Evolutionary conservation across 2,329 filamentous ascomycete species (phyloP).

Genomic region (Phyllosticta citrichinensis): DNA sequence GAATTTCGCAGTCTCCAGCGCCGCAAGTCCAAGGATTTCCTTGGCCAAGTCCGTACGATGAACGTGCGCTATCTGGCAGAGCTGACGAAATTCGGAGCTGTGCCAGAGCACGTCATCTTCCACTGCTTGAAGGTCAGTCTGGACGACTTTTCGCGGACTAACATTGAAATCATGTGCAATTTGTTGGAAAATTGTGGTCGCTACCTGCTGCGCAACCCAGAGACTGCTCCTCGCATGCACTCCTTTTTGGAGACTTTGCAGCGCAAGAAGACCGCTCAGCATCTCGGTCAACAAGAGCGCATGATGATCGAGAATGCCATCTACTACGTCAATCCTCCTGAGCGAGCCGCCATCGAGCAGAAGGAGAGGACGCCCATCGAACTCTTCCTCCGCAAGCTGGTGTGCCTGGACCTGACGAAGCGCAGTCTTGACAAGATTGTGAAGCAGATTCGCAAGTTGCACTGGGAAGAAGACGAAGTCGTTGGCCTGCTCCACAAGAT

Average conservation of each 20-base stretch:
- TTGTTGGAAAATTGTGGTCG: constrained; percentile 92
- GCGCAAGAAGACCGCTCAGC: constrained; percentile 90
- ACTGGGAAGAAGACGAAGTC: constrained; percentile 92
- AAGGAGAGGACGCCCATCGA: constrained; percentile 94
- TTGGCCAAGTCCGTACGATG: constrained; percentile 83
- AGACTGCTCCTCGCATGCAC: constrained; percentile 85
- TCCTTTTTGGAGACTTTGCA: constrained; percentile 92
- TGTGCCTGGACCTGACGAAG: constrained; percentile 91
- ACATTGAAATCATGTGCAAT: constrained; percentile 97
- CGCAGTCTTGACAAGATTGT: constrained; percentile 88
- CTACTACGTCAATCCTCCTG: constrained; percentile 94
- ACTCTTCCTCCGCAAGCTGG: constrained; percentile 80
- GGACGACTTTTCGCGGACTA: constrained; percentile 97
- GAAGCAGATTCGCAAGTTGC: constrained; percentile 87
- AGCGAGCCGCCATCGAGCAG: constrained; percentile 86
- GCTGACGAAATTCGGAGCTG: constrained; percentile 93
- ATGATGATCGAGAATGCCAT: constrained; percentile 98
- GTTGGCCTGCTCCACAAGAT: constrained; percentile 75
- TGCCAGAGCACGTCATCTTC: constrained; percentile 97
- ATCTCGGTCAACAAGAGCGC: constrained; percentile 88
- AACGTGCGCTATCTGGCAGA: constrained; percentile 98
- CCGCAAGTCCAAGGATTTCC: constrained; percentile 94
- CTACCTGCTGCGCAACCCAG: constrained; percentile 83
- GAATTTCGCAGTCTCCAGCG: constrained; percentile 95
- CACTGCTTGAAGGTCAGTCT: constrained; percentile 96